These are phyloP conservation scores for Amanita fuliginea DNA, from an alignment of 768 basidiomycete species.

Conservation along the genomic window DNA sequence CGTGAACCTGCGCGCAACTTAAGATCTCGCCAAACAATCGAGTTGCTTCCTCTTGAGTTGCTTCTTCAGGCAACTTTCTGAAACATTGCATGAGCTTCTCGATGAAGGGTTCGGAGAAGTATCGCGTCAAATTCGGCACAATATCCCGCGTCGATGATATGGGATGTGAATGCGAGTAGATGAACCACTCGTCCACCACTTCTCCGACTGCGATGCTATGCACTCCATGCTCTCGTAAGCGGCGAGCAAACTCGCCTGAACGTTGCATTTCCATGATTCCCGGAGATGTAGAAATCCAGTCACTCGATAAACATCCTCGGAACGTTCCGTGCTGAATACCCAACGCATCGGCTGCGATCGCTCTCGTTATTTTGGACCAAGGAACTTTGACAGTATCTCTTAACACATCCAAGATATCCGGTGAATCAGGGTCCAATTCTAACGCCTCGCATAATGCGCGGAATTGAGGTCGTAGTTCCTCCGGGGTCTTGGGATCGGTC, in stretches of 20 bases:
- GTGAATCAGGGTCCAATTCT: slow-evolving; percentile 38
- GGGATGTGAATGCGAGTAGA: slow-evolving; percentile 63
- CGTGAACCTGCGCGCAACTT: slow-evolving; percentile 53
- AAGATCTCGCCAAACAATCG: slow-evolving; percentile 48
- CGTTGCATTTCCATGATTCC: slow-evolving; percentile 64
- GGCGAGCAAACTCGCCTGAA: slow-evolving; percentile 43
- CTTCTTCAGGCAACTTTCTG: slow-evolving; percentile 24
- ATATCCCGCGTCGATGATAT: slow-evolving; percentile 40
- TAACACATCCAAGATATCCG: slow-evolving; percentile 38
- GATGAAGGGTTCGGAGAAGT: slow-evolving; percentile 42
- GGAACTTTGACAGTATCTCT: slow-evolving; percentile 38
- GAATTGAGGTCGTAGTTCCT: slow-evolving; percentile 52
- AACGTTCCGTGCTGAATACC: slow-evolving; percentile 52
- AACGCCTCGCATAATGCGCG: slow-evolving; percentile 48
- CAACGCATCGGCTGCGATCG: slow-evolving; percentile 46
- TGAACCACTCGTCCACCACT: slow-evolving; percentile 66
- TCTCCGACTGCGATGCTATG: slow-evolving; percentile 57
- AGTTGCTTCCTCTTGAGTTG: slow-evolving; percentile 29
- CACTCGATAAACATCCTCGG: slow-evolving; percentile 50
- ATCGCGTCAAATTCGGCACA: slow-evolving; percentile 45
- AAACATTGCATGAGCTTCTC: slow-evolving; percentile 34
- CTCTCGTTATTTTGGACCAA: slow-evolving; percentile 36
- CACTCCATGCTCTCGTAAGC: slow-evolving; percentile 45
- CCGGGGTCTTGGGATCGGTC: slow-evolving; percentile 46
- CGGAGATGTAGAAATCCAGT: slow-evolving; percentile 42